These are phyloP conservation scores for Trypethelium eluteriae DNA, from an alignment of 495 filamentous ascomycete species.

Conservation along the genomic window DNA sequence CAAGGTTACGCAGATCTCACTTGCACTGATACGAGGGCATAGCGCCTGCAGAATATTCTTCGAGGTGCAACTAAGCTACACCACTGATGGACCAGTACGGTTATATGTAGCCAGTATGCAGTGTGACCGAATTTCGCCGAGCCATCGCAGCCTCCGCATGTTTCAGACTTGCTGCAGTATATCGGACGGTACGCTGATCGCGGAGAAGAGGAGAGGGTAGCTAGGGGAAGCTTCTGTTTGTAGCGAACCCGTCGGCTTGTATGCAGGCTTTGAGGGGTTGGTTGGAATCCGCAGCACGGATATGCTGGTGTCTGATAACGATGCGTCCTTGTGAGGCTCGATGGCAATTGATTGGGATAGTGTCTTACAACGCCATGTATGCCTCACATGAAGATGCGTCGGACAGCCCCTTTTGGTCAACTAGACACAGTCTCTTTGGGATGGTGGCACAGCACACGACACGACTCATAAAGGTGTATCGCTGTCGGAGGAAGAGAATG, in stretches of 20 bases:
- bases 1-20: not conserved
- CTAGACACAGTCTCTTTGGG: not conserved
- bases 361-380: conserved; percentile 8
- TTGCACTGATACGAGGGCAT: not conserved
- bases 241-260: not conserved
- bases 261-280: not conserved
- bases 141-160: too few relatives aligned
- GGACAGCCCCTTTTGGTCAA: not conserved
- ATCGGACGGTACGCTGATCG: not conserved
- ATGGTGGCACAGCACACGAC: not conserved
- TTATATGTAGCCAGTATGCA: not conserved
- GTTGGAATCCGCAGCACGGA: not conserved
- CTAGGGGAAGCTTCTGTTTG: not conserved
- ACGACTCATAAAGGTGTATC: not conserved
- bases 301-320: not conserved
- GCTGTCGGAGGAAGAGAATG: not conserved
- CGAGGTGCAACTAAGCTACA: not conserved
- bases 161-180: too few relatives aligned
- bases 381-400: not conserved
- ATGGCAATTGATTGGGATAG: not conserved
- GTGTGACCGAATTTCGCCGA: not conserved
- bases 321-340: not conserved
- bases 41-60: not conserved
- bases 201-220: not conserved
- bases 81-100: not conserved